phyloP scores from a whole-genome alignment of 2,329 filamentous ascomycete genomes.

The Fusarium bulbicola region DNA sequence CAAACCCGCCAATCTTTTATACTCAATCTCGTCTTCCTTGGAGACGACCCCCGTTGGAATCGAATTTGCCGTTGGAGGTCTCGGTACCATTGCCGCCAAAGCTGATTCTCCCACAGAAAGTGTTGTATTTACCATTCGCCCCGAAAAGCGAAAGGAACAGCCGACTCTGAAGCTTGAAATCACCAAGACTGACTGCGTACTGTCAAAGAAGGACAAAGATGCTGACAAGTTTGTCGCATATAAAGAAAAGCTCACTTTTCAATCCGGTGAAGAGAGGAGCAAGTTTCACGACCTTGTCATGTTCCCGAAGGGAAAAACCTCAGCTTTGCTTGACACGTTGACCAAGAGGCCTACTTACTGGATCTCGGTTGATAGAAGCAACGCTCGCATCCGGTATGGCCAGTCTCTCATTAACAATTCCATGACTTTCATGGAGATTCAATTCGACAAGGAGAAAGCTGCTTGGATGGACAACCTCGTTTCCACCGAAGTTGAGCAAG shows the following conservation, averaged over 20 bases:
- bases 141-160: neutral
- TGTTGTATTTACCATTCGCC: neutral
- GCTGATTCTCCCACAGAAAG: neutral
- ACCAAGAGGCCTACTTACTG: neutral
- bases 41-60: rapidly evolving
- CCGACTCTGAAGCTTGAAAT: neutral
- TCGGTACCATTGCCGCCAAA: neutral
- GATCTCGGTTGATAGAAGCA: neutral
- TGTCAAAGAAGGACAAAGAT: neutral
- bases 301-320: neutral
- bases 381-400: neutral
- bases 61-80: neutral
- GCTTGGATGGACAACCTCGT: neutral
- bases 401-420: neutral
- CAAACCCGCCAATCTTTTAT: neutral
- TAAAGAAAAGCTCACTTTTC: neutral
- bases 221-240: neutral
- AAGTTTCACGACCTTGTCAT: neutral
- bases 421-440: neutral
- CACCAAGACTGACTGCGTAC: neutral
- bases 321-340: neutral
- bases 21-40: neutral
- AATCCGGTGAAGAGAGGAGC: neutral
- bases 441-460: neutral
- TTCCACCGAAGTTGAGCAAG: neutral